Conservation (phyloP, 371 early-diverging fungal genomes). For the Mortierella sp. region DNA sequence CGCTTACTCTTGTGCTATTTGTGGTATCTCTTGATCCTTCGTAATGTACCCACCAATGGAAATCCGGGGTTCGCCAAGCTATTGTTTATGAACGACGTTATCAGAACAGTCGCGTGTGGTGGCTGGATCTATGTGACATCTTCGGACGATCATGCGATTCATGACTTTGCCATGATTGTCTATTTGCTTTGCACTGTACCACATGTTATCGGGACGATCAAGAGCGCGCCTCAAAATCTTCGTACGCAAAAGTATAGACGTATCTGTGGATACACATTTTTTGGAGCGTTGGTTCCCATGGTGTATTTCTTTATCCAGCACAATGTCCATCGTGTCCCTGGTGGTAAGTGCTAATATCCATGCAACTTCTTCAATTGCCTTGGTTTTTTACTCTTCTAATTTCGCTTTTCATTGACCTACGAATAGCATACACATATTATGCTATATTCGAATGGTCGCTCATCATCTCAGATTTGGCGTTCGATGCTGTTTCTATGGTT, state of each 20-base stretch:
- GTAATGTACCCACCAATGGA: conserved; percentile 59
- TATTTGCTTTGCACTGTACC: conserved; percentile 83
- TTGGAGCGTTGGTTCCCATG: conserved; percentile 79
- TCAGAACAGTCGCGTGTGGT: conserved; percentile 81
- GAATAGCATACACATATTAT: conserved; percentile 78
- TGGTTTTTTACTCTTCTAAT: background rate
- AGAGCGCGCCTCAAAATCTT: conserved; percentile 45
- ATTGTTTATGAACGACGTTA: conserved; percentile 71
- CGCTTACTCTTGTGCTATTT: conserved; percentile 78
- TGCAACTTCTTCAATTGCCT: background rate
- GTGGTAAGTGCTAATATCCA: conserved; percentile 57
- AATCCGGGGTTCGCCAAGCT: conserved; percentile 67
- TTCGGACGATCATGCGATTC: conserved; percentile 83
- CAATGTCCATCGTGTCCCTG: conserved; percentile 79
- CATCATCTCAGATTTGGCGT: conserved; percentile 83
- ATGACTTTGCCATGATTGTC: conserved; percentile 83
- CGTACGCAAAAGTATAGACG: conserved; percentile 41
- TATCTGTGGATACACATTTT: conserved; percentile 68
- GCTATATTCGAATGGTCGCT: conserved; percentile 89
- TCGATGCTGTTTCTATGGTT: conserved; percentile 77
- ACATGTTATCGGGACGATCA: conserved; percentile 77
- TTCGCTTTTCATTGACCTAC: background rate
- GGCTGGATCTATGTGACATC: conserved; percentile 89
- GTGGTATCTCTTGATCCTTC: conserved; percentile 71
- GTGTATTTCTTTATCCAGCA: conserved; percentile 83